phyloP scores from a whole-genome alignment of 208 protist genomes.

The Tetramitus jugosus region DNA sequence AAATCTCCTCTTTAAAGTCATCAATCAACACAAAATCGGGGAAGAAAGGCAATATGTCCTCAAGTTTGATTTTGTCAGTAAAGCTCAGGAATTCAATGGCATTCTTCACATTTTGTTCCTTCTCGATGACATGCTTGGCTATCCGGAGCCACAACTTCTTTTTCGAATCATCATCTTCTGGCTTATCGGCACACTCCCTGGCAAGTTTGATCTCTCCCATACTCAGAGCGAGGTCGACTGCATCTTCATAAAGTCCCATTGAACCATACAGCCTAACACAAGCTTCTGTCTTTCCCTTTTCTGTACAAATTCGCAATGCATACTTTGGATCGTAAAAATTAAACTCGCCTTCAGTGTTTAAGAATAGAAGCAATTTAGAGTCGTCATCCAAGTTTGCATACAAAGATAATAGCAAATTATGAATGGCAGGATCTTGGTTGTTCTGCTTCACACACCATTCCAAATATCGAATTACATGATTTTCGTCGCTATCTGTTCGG shows the following conservation, averaged over 20 bases:
- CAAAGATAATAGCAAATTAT: conserved; percentile 84
- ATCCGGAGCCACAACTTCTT: conserved; percentile 84
- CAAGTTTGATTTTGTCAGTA: conserved; percentile 70
- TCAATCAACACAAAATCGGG: conserved; percentile 76
- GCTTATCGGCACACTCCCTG: conserved; percentile 55
- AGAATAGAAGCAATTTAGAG: conserved; percentile 58
- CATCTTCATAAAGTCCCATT: conserved; percentile 84
- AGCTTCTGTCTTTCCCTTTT: conserved; percentile 51
- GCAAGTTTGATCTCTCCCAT: conserved; percentile 55
- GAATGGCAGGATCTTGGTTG: conserved; percentile 68
- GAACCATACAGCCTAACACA: conserved; percentile 79
- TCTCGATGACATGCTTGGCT: conserved; percentile 68
- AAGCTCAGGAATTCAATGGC: conserved; percentile 57
- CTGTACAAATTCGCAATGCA: conserved; percentile 74
- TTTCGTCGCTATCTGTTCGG: conserved; percentile 47
- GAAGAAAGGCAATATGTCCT: conserved; percentile 87
- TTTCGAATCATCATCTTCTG: conserved; percentile 51
- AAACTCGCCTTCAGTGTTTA: conserved; percentile 39
- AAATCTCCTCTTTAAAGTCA: conserved; percentile 86
- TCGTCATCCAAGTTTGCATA: conserved; percentile 65
- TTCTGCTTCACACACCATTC: conserved; percentile 69
- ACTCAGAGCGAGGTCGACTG: conserved; percentile 69
- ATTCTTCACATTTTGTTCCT: conserved; percentile 59
- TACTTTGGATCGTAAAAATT: conserved; percentile 69
- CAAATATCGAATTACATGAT: conserved; percentile 82